A percentile compares a stretch with the other conserved stretches of the same genome.
Evolutionary conservation across 176 grass and related monocot species (phyloP).

Genomic region (Saccharum spontaneum): DNA sequence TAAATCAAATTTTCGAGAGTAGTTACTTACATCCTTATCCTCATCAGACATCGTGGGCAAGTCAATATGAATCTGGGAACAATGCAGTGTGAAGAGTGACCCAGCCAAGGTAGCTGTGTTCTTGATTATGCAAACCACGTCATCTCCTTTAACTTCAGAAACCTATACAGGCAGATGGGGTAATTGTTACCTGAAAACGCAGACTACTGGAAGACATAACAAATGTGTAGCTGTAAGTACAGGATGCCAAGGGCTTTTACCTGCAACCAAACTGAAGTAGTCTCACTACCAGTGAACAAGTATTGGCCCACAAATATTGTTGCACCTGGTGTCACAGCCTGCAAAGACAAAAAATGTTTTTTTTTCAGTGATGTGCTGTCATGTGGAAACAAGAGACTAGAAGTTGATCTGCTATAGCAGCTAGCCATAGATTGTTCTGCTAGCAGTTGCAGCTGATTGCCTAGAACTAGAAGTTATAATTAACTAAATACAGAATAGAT

Average conservation of each 20-base stretch:
- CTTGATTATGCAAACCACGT: conserved; percentile 90
- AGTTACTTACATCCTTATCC: conserved; percentile 70
- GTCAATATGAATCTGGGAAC: conserved; percentile 90
- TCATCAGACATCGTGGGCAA: conserved; percentile 85
- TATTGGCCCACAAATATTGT: conserved; percentile 99
- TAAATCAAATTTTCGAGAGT: not conserved
- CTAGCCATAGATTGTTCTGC: not conserved
- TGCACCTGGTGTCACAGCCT: conserved; percentile 83
- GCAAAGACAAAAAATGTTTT: conserved; percentile 10
- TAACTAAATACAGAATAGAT: conserved; percentile 29
- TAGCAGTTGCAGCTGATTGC: not conserved
- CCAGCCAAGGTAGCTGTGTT: conserved; percentile 88
- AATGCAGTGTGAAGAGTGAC: conserved; percentile 88
- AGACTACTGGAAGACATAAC: not conserved
- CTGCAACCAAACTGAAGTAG: conserved; percentile 98
- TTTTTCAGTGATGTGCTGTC: not conserved
- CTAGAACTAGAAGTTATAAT: not conserved
- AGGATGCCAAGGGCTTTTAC: conserved; percentile 24
- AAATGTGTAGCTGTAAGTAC: not conserved
- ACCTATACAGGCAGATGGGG: conserved; percentile 52
- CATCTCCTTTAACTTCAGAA: conserved; percentile 85
- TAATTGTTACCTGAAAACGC: conserved; percentile 12
- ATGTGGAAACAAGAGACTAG: not conserved
- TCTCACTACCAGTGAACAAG: conserved; percentile 99
- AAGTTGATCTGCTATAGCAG: not conserved